These are phyloP conservation scores for Penicillium egyptiacum DNA, from an alignment of 495 filamentous ascomycete species.

Conservation along the genomic window DNA sequence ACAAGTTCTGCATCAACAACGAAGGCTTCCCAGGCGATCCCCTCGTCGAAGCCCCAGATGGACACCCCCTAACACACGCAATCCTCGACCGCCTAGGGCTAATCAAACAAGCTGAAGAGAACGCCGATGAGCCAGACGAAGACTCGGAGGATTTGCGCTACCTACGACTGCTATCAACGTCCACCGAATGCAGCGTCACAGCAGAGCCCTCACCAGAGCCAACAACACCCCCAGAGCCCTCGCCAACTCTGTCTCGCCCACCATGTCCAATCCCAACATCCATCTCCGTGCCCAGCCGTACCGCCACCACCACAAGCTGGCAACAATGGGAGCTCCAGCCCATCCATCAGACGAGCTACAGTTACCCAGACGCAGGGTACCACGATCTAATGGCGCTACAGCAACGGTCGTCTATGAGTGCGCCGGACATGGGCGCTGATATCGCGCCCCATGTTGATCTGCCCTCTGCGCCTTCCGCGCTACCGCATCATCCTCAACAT, in stretches of 20 bases:
- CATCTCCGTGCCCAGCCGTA: slow-evolving; percentile 18
- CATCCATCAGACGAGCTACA: slow-evolving; percentile 25
- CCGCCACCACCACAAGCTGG: slow-evolving; percentile 19
- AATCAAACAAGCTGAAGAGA: slow-evolving; percentile 52
- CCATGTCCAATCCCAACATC: slow-evolving; percentile 23
- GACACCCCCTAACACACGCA: slow-evolving; percentile 46
- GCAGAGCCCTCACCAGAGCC: slow-evolving; percentile 47
- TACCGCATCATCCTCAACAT: slow-evolving; percentile 13
- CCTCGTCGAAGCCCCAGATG: slow-evolving; percentile 42
- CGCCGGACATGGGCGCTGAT: slow-evolving; percentile 23
- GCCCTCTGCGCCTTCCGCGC: slow-evolving; percentile 9
- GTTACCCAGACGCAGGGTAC: slow-evolving; percentile 28
- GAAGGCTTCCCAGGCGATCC: slow-evolving; percentile 50
- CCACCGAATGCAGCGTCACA: slow-evolving; percentile 44
- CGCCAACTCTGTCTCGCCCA: slow-evolving; percentile 17
- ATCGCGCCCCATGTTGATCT: slow-evolving; percentile 23
- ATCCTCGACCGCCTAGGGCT: slow-evolving; percentile 49
- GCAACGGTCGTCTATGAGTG: slow-evolving; percentile 19
- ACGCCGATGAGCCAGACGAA: slow-evolving; percentile 38
- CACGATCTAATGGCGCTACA: slow-evolving; percentile 27
- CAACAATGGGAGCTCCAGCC: slow-evolving; percentile 41
- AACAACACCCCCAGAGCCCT: slow-evolving; percentile 39
- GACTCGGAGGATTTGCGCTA: slow-evolving; percentile 43
- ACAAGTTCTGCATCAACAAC: slow-evolving; percentile 46
- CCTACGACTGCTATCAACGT: slow-evolving; percentile 40